Percentiles rank a stretch among this genome's conserved stretches.
phyloP scores from a whole-genome alignment of 2,329 filamentous ascomycete species.

The Xylariaceae sp. region DNA sequence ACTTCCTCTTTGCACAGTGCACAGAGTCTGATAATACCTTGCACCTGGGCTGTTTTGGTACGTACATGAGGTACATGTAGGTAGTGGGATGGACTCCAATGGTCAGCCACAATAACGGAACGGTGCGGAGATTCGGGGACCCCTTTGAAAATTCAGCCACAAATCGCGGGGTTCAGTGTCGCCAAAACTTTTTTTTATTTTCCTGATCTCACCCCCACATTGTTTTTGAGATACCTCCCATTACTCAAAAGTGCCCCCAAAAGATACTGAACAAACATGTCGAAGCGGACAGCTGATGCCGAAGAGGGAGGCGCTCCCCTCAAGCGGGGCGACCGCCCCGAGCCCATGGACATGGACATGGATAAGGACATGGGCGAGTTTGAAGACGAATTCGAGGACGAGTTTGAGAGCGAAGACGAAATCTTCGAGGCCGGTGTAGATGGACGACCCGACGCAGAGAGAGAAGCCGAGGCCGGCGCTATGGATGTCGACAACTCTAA shows the following conservation, averaged over 20 bases:
- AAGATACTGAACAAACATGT: constrained; percentile 52
- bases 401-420: constrained; percentile 85
- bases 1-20: no score
- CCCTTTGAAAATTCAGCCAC: no score
- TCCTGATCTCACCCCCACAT: background rate
- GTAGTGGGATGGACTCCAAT: no score
- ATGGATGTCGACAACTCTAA: constrained; percentile 86
- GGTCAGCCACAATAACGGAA: no score
- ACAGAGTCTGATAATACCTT: no score
- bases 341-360: constrained; percentile 61
- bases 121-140: no score
- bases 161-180: constrained; percentile 22
- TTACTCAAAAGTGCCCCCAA: no score
- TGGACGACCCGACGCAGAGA: constrained; percentile 84
- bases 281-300: constrained; percentile 55
- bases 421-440: constrained; percentile 93
- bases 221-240: background rate
- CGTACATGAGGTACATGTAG: no score
- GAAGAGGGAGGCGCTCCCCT: constrained; percentile 46
- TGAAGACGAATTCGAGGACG: constrained; percentile 92
- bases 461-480: constrained; percentile 76
- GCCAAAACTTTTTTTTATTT: constrained; percentile 20
- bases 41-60: no score
- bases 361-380: constrained; percentile 73
- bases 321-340: constrained; percentile 59